Percentiles rank a stretch among this genome's conserved stretches.
These are phyloP conservation scores for Penicillium sp. DNA, from an alignment of 2,329 filamentous ascomycete genomes.

Conservation along the genomic window DNA sequence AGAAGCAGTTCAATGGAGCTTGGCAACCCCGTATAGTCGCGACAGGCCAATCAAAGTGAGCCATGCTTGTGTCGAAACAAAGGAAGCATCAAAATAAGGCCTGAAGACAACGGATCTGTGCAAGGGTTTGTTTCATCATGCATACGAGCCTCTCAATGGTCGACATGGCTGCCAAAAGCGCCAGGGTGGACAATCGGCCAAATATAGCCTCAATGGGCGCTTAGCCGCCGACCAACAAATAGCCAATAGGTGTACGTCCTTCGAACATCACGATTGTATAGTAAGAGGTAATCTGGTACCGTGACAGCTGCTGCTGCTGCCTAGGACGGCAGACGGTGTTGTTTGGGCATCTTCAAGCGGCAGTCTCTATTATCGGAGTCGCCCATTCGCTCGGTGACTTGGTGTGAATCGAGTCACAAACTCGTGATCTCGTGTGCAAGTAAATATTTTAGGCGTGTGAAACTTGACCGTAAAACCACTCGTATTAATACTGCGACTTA, in stretches of 20 bases:
- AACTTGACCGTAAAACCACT: background rate
- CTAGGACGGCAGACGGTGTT: background rate
- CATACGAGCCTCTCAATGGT: conserved; percentile 15
- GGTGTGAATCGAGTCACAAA: conserved; percentile 3
- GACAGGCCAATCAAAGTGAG: conserved; percentile 17
- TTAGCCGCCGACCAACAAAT: conserved; percentile 22
- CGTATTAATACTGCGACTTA: background rate
- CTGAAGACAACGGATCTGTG: conserved; percentile 9
- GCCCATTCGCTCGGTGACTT: background rate
- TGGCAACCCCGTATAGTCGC: conserved; percentile 7
- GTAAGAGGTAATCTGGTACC: background rate
- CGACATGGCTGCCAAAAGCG: conserved; percentile 20
- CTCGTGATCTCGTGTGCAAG: background rate
- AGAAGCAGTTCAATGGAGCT: conserved; percentile 14
- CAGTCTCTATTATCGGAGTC: background rate
- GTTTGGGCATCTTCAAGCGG: background rate
- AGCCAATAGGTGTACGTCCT: conserved; percentile 23
- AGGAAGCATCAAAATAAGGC: conserved; percentile 18
- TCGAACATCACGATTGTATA: conserved; percentile 3
- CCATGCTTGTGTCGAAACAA: conserved; percentile 13
- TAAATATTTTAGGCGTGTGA: background rate
- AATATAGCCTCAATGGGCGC: conserved; percentile 30
- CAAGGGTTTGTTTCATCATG: conserved; percentile 27
- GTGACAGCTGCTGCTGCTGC: background rate
- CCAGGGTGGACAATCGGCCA: conserved; percentile 16